These are phyloP conservation scores for Obelidium mucronatum DNA, from an alignment of 192 early-diverging fungal species.

Conservation along the genomic window DNA sequence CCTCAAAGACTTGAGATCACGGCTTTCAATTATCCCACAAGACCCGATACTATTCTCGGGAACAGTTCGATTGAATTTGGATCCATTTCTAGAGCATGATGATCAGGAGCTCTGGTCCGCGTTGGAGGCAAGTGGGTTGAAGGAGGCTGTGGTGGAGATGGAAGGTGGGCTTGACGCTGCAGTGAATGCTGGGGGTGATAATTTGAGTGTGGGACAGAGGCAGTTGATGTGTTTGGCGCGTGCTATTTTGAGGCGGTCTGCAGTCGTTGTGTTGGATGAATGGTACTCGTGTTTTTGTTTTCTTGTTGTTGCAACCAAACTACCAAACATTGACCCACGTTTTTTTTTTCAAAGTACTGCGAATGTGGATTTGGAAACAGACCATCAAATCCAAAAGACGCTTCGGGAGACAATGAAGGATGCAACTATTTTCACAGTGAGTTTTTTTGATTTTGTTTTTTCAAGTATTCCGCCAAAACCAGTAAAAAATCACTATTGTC, in stretches of 20 bases:
- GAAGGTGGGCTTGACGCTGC: constrained; percentile 43
- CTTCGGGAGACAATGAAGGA: constrained; percentile 69
- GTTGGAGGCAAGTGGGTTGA: constrained; percentile 47
- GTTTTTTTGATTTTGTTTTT: too few relatives aligned
- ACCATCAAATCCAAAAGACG: constrained; percentile 70
- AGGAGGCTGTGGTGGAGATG: constrained; percentile 45
- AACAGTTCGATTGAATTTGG: constrained; percentile 57
- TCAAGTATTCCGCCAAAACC: constrained; percentile 64
- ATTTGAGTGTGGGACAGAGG: constrained; percentile 54
- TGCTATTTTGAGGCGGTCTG: constrained; percentile 49
- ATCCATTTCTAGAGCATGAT: constrained; percentile 55
- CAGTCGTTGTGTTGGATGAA: constrained; percentile 48
- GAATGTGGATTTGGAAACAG: constrained; percentile 76
- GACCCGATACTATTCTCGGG: constrained; percentile 64
- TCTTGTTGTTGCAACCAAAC: too few relatives aligned
- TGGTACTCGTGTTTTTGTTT: constrained; percentile 36
- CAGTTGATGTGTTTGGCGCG: constrained; percentile 63
- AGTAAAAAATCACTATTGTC: constrained; percentile 35
- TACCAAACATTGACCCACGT: neutral
- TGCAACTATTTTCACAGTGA: constrained; percentile 57
- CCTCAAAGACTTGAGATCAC: constrained; percentile 38
- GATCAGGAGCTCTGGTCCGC: constrained; percentile 58
- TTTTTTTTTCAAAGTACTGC: constrained; percentile 46
- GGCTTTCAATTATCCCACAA: constrained; percentile 61
- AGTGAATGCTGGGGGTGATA: constrained; percentile 50